Evolutionary conservation across 768 basidiomycete genomes (phyloP), one percentile per base, ranked within the genome.

Genomic region (Psilocybe cubensis): DNA sequence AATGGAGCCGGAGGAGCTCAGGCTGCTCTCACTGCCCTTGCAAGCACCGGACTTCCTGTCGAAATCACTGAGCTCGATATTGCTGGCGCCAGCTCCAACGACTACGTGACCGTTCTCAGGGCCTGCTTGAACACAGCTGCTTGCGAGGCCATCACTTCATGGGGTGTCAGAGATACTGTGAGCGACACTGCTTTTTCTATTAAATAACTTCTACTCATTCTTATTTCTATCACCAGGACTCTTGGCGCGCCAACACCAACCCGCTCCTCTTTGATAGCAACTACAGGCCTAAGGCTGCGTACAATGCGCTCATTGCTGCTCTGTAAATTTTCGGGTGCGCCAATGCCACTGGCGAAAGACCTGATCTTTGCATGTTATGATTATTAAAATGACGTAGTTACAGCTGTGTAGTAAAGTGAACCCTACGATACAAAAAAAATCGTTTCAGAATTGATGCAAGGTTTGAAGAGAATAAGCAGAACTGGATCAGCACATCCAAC

Each of bases 11-110:
- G 77, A 20, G 75, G 77, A 48, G 73, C 68, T 7, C 73, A 75
- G 56, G 76, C 72, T 42, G 79, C 77, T n/a, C 67, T 82, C n/a
- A 73, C 71, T 23, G 74, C 76, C 24, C 73, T 81, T n/a, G 77
- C 80, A 7, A 60, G 66, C 18, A 71, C 79, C 6, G 74, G 73
- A 10, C 69, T 75, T 17, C 78, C 80, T 56, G 74, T 83, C 44
- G 80, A 76, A 23, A 77, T 82, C 63, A 82, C 81, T 1, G 78
- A 79, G 56, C 72, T 80, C 33, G 76, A 78, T 59, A 81, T 80
- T 44, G 71, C 69, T 5, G 66, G 68, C 47, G 72, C 70, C 41
- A 54, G 73, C 0, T 47, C 75, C n/a, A 75, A 68, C 49, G 81
- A 83, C 66, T 83, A 82, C 63, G 67, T 64, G 24, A 67, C 70